Evolutionary conservation across 345 rosid species (phyloP), one percentile per base, ranked within the genome.

Genomic region (Streptanthus diversifolius): DNA sequence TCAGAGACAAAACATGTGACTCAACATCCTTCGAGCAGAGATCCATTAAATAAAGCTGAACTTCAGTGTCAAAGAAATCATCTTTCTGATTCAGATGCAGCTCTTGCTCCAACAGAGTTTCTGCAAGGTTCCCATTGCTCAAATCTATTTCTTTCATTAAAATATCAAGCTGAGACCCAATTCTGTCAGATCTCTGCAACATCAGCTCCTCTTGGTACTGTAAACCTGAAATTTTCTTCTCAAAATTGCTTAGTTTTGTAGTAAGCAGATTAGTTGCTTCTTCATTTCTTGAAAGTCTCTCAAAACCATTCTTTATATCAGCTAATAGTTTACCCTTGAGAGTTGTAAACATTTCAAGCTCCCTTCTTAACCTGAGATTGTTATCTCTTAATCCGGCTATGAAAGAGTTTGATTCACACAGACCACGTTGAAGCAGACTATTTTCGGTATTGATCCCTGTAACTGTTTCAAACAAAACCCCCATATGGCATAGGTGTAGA

Each of bases 401-500:
- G 54, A 84, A 80, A 71, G 90, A 80, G 81, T 86, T 85, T 33
- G 96, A 85, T 63, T 80, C 86, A 71, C 85, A 62, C 73, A 95
- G 82, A 29, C 93, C 93, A 59, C 85, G 84, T 35, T 91, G 90
- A 62, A 95, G 96, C 80, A 95, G 84, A 79, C 93, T 86, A 71
- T 88, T 91, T 84, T 95, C 97, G 3, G 85, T 82, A 80, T 90
- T 87, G 74, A 90, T 66, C 68, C 96, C 97, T 25, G 91, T 84
- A 71, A 87, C 86, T 36, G 87, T 83, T 81, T 95, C 99, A 81
- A 91, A 77, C 80, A 95, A 63, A 82, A 87, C 66, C 54, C 99
- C 97, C 88, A 85, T 90, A 73, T 95, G 95, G 80, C 99, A 95
- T 40, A 86, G 86, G 63, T 95, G 96, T 67, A 95, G 76, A 66